Evolutionary conservation across 2,329 filamentous ascomycete genomes (phyloP), one percentile per base, ranked within the genome.

Genomic region (Exophiala phaeomuriformis): DNA sequence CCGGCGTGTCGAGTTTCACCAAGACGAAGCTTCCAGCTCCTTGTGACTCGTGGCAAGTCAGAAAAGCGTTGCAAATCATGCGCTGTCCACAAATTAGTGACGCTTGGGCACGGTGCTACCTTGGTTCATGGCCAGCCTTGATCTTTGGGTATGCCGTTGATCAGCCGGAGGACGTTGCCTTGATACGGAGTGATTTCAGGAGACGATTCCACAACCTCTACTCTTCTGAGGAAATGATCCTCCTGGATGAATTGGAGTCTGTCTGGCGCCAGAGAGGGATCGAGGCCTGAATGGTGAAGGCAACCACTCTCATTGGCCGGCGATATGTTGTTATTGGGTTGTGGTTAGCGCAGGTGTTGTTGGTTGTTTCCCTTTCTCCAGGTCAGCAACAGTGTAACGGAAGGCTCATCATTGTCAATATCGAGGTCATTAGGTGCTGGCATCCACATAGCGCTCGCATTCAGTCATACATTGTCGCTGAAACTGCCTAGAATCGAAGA

Each of bases 81-180:
- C 52, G 37, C 31, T 58, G 56, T 45, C 40, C 56, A 28, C 49
- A 55, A 49, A 39, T 47, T 19, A 51, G 42, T 33, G 47, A 58
- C 29, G 52, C 53, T 3, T 58, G 52, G 50, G 51, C 53, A 36
- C 44, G 50, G 29, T 56, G 56, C 33, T 58, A 58, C 40, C 56
- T 58, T 10, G 56, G 56, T 3, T 56, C 56, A 10, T 58, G 56
- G 56, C 53, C 56, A n/a, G 28, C 52, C 2, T 43, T 58, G 32
- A 55, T 58, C 10, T 51, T 58, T 35, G 53, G 56, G 27, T 58
- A 55, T 35, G 56, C 56, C 3, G 53, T 53, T n/a, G 50, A 53
- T 8, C 51, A 40, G 32, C 44, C 50, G 5, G 53, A 53, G 31
- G 42, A 53, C 27, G 45, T 56, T 29, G 56, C 46, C 8, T 9